Percentiles rank a stretch among this genome's conserved stretches.
Evolutionary conservation across 345 rosid species (phyloP).

Genomic region (Mallotus nudiflorus): DNA sequence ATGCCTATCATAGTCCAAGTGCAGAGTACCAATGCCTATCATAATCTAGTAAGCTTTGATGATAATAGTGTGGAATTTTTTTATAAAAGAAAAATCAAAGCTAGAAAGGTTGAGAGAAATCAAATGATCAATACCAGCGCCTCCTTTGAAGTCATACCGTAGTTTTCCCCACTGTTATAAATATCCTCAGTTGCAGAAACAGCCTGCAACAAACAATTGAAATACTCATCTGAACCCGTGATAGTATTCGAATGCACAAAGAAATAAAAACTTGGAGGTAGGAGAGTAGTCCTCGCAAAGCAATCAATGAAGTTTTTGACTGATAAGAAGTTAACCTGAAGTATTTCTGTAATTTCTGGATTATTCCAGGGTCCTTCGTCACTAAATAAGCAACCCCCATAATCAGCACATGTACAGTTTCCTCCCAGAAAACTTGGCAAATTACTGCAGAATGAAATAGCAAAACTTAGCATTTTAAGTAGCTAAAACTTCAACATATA

Average conservation of each 20-base stretch:
- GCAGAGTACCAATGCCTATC: background rate
- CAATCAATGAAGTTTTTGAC: background rate
- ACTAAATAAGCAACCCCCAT: constrained; percentile 60
- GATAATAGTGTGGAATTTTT: no score
- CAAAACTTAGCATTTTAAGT: background rate
- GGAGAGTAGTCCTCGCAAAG: no score
- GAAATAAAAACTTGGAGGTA: no score
- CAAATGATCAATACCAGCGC: constrained; percentile 10
- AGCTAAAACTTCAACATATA: background rate
- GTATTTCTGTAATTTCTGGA: constrained; percentile 49
- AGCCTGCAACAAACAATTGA: constrained; percentile 30
- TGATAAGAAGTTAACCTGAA: constrained; percentile 44
- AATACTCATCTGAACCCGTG: background rate
- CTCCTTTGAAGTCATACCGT: constrained; percentile 22
- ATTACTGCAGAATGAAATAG: constrained; percentile 37
- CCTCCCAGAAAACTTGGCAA: constrained; percentile 67
- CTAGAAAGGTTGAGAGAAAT: background rate
- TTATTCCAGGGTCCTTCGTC: constrained; percentile 71
- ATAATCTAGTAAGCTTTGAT: background rate
- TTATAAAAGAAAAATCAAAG: no score
- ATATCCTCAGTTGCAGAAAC: constrained; percentile 34
- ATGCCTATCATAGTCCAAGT: background rate
- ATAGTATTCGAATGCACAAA: no score
- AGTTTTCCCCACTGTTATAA: constrained; percentile 19
- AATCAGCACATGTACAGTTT: constrained; percentile 55